Conservation (phyloP, 352 stramenopile genomes). For the Globisporangium orthogonon region DNA sequence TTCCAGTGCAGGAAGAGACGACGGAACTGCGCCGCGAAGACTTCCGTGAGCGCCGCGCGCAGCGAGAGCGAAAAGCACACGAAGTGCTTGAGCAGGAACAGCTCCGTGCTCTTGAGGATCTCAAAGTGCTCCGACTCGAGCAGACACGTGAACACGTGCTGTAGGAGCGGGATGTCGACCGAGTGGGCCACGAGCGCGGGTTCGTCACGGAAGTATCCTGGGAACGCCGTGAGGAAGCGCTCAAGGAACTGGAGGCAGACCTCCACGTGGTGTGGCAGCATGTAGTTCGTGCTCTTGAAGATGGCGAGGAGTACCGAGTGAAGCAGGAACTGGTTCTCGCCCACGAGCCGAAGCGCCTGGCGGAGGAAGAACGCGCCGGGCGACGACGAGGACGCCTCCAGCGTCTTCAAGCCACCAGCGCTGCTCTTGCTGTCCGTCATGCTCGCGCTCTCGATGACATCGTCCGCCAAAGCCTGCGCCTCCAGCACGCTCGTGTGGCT, state of each 20-base stretch:
- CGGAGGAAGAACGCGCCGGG: conserved; percentile 39
- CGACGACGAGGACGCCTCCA: conserved; percentile 27
- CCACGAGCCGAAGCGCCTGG: conserved; percentile 50
- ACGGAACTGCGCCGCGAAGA: conserved; percentile 47
- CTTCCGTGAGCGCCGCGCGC: conserved; percentile 37
- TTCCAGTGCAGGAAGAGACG: conserved; percentile 80
- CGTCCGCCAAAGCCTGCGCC: conserved; percentile 20
- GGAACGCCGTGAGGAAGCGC: conserved; percentile 47
- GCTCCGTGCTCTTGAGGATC: conserved; percentile 54
- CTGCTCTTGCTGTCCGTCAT: conserved; percentile 16
- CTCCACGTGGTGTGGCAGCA: conserved; percentile 62
- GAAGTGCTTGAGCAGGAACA: conserved; percentile 72
- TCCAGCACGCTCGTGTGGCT: conserved; percentile 22
- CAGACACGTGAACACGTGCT: conserved; percentile 50
- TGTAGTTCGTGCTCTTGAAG: conserved; percentile 57
- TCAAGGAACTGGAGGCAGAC: conserved; percentile 64
- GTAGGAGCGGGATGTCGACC: conserved; percentile 31
- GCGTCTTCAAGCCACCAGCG: not conserved
- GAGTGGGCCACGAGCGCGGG: conserved; percentile 10
- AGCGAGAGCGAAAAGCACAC: conserved; percentile 39
- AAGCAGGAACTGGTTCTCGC: conserved; percentile 37
- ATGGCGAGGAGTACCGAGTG: conserved; percentile 57
- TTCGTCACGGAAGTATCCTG: conserved; percentile 51
- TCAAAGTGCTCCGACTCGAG: conserved; percentile 69
- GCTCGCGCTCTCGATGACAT: conserved; percentile 25